These are phyloP conservation scores for Cucurbita maxima DNA, from an alignment of 306 rosid species.

Conservation along the genomic window DNA sequence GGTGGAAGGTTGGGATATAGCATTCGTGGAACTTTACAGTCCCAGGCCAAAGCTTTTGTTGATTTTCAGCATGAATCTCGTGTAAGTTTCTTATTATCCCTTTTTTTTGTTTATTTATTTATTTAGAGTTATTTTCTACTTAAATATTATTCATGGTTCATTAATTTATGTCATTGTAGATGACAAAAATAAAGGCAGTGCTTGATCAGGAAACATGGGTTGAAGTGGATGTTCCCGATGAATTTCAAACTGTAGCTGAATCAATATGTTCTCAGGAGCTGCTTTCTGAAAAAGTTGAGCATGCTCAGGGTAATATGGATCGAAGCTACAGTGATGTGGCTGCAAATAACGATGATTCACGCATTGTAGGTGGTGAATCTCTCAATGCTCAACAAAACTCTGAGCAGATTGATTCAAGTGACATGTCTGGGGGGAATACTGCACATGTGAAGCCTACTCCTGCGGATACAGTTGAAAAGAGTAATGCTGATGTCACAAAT, in stretches of 20 bases:
- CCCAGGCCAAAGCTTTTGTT: slow-evolving; percentile 95
- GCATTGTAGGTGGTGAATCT: slow-evolving; percentile 17
- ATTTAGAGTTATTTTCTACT: not conserved
- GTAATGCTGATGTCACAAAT: slow-evolving; percentile 24
- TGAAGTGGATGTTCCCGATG: slow-evolving; percentile 96
- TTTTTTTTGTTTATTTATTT: slow-evolving; percentile 6
- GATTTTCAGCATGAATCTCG: slow-evolving; percentile 99
- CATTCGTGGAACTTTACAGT: slow-evolving; percentile 92
- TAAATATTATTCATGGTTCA: slow-evolving; percentile 12
- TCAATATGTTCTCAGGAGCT: slow-evolving; percentile 34
- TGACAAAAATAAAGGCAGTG: slow-evolving; percentile 90
- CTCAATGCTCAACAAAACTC: slow-evolving; percentile 23
- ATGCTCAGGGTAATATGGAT: slow-evolving; percentile 30
- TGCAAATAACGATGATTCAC: slow-evolving; percentile 17
- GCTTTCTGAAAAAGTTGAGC: slow-evolving; percentile 36
- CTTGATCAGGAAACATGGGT: slow-evolving; percentile 99
- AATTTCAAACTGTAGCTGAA: slow-evolving; percentile 71
- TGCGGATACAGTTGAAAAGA: slow-evolving; percentile 15
- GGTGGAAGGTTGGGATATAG: slow-evolving; percentile 99
- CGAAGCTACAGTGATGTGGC: slow-evolving; percentile 26
- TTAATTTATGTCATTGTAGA: slow-evolving; percentile 28
- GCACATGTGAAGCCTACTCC: slow-evolving; percentile 11
- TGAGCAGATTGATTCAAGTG: slow-evolving; percentile 32
- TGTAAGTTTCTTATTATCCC: slow-evolving; percentile 29
- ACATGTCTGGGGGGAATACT: slow-evolving; percentile 19